Evolutionary conservation across 1,284 basidiomycete genomes (phyloP).

Genomic region (Sporisorium exsertum): DNA sequence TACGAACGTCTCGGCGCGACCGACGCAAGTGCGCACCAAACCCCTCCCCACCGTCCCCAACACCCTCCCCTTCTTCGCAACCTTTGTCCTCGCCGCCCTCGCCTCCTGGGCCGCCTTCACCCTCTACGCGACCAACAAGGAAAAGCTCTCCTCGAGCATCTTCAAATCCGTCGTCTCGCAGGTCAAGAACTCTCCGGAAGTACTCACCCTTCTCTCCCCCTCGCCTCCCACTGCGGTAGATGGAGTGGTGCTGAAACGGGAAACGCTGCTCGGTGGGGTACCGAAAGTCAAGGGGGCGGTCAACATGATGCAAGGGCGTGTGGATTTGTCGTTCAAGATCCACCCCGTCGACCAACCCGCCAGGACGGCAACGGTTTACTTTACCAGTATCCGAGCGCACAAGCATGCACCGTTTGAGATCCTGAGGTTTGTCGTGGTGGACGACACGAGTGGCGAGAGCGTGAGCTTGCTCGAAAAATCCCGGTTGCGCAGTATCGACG

Average conservation of each 20-base stretch:
- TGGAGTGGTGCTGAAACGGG: slow-evolving; percentile 16
- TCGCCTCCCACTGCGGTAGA: slow-evolving; percentile 15
- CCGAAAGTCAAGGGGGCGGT: slow-evolving; percentile 51
- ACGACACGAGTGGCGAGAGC: slow-evolving; percentile 24
- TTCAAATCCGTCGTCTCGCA: slow-evolving; percentile 54
- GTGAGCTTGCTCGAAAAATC: slow-evolving; percentile 40
- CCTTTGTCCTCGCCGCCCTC: slow-evolving; percentile 11
- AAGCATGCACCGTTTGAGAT: slow-evolving; percentile 55
- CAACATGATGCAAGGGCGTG: slow-evolving; percentile 62
- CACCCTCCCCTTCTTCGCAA: slow-evolving; percentile 12
- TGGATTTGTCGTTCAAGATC: slow-evolving; percentile 58
- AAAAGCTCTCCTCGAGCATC: slow-evolving; percentile 51
- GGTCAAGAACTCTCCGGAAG: slow-evolving; percentile 39
- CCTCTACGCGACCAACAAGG: slow-evolving; percentile 61
- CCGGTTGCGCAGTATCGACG: slow-evolving; percentile 10
- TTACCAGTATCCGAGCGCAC: slow-evolving; percentile 53
- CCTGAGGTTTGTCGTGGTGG: slow-evolving; percentile 55
- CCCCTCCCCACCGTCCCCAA: slow-evolving; percentile 17
- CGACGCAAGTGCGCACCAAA: slow-evolving; percentile 5
- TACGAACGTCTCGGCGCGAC: slow-evolving; percentile 1
- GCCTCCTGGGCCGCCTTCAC: slow-evolving; percentile 52
- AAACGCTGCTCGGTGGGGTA: slow-evolving; percentile 32
- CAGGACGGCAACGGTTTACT: slow-evolving; percentile 48
- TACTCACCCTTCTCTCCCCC: slow-evolving; percentile 36
- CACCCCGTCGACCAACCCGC: neutral